Percentiles rank a stretch among this genome's conserved stretches.
Conservation (phyloP, 2,329 filamentous ascomycete species). For the Aspergillus amoenus region DNA sequence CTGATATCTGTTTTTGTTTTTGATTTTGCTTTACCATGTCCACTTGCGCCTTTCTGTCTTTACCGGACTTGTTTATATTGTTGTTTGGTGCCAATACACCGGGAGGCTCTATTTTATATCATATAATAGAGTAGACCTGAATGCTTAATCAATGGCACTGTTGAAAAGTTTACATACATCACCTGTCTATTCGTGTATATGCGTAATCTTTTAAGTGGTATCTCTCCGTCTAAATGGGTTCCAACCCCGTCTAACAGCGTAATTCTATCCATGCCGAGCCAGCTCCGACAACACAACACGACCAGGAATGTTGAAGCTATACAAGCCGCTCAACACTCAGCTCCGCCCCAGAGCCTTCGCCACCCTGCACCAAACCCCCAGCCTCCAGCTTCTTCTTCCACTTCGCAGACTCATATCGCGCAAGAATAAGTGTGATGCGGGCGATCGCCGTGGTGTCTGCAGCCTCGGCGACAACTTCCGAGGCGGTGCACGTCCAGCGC, state of each 20-base stretch:
- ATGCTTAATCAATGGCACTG: not conserved
- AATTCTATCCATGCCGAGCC: constrained; percentile 10
- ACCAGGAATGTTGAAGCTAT: constrained; percentile 16
- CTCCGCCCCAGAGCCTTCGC: constrained; percentile 20
- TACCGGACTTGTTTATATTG: not conserved
- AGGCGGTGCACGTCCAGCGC: constrained; percentile 82
- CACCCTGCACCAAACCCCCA: constrained; percentile 36
- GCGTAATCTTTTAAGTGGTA: not conserved
- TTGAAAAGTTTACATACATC: not conserved
- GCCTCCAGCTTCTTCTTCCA: constrained; percentile 51
- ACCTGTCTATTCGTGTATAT: not conserved
- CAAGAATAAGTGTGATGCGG: constrained; percentile 48
- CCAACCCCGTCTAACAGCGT: constrained; percentile 4
- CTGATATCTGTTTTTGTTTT: constrained; percentile 2
- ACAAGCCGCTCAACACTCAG: constrained; percentile 37
- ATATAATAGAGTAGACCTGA: not conserved
- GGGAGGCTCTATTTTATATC: not conserved
- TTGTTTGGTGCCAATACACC: not conserved
- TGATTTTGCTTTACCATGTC: not conserved
- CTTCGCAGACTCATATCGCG: constrained; percentile 47
- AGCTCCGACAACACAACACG: constrained; percentile 15
- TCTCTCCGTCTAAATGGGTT: not conserved
- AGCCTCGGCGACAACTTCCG: constrained; percentile 38
- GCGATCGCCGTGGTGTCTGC: constrained; percentile 35
- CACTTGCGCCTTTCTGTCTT: not conserved